A percentile compares a stretch with the other conserved stretches of the same genome.
phyloP scores from a whole-genome alignment of 805 yeast genomes.

The Metschnikowia borealis region DNA sequence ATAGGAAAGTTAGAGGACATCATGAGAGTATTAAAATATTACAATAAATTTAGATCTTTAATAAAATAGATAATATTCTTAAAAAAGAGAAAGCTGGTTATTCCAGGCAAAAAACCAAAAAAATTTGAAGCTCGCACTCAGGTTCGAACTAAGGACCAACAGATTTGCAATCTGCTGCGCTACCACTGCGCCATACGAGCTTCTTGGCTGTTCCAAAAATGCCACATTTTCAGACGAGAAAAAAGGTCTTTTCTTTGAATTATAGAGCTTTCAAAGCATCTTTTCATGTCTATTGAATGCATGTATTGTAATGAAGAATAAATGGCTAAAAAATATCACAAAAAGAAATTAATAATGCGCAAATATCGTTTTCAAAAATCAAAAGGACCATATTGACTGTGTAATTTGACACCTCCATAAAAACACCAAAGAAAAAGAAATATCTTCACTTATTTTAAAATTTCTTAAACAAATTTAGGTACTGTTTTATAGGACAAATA shows the following conservation, averaged over 20 bases:
- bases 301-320: no score
- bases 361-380: no score
- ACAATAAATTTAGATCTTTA: not conserved
- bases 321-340: no score
- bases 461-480: not conserved
- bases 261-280: no score
- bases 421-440: no score
- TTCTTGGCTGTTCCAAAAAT: not conserved
- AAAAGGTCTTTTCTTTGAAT: no score
- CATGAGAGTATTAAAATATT: not conserved
- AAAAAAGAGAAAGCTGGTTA: not conserved
- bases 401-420: no score
- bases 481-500: not conserved
- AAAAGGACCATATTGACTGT: no score
- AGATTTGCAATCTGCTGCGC: constrained; percentile 99
- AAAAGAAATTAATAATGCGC: no score
- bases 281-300: no score
- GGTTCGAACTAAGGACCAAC: constrained; percentile 97
- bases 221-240: not conserved
- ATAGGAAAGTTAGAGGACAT: constrained; percentile 13
- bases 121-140: constrained; percentile 70
- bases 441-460: no score
- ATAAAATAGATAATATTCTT: no score
- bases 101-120: constrained; percentile 24
- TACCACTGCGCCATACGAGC: constrained; percentile 94